phyloP scores from a whole-genome alignment of 2,329 filamentous ascomycete genomes.

The Claviceps sp. region DNA sequence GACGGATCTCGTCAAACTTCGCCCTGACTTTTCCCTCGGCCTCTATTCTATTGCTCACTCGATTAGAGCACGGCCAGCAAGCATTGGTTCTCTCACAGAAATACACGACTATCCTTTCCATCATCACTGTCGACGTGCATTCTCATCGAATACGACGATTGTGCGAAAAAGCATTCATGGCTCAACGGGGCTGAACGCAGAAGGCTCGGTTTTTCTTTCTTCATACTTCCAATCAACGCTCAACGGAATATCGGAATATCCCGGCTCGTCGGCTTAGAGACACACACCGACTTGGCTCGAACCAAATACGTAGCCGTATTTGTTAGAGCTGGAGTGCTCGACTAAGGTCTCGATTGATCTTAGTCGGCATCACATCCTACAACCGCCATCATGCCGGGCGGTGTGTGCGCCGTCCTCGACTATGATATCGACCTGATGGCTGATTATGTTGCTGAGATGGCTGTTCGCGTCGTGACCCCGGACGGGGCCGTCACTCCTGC shows the following conservation, averaged over 20 bases:
- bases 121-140: constrained; percentile 6
- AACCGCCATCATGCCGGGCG: constrained; percentile 51
- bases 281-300: background rate
- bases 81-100: background rate
- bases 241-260: background rate
- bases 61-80: background rate
- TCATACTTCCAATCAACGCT: background rate
- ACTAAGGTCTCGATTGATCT: constrained; percentile 27
- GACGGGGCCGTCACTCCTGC: constrained; percentile 46
- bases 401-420: constrained; percentile 86
- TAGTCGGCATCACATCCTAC: constrained; percentile 20
- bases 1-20: background rate
- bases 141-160: constrained; percentile 10
- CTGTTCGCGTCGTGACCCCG: constrained; percentile 44
- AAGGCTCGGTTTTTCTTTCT: constrained; percentile 3
- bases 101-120: background rate
- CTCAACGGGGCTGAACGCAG: constrained; percentile 15
- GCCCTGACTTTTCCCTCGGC: background rate
- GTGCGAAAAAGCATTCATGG: constrained; percentile 19
- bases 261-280: background rate
- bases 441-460: constrained; percentile 87
- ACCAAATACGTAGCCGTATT: constrained; percentile 2
- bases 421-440: constrained; percentile 96
- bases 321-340: constrained; percentile 13
- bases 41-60: background rate